Evolutionary conservation across 2,329 filamentous ascomycete species (phyloP), one percentile per base, ranked within the genome.

Genomic region (Ophiostoma triangulosporum): DNA sequence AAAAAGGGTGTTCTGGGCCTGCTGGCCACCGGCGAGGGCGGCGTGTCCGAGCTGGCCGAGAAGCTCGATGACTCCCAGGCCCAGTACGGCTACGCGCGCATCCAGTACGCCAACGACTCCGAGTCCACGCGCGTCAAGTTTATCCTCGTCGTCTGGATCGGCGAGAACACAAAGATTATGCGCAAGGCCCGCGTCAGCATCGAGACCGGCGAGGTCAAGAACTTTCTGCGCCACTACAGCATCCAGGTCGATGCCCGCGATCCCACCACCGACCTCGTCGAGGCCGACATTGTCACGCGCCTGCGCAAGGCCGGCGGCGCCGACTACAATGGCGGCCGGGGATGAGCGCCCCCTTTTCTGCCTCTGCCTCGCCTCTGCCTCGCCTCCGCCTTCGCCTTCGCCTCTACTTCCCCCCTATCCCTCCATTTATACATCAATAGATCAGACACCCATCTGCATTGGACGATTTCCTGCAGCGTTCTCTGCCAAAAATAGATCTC

Each of bases 41-140:
- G 80, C 12, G 69, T 85, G 12, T 56, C 66, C 8, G 81, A 84
- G 68, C 71, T 85, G 57, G 69, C 72, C n/a, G 62, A 62, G 31
- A 67, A 70, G 57, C 70, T 86, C 11, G 79, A 81, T 64, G 72
- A 80, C 62, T 62, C 64, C 33, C 73, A 82, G 66, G 81, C 81
- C 53, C 78, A 82, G 65, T 85, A 84, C 69, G 81, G 73, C 53
- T 84, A 84, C 68, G 76, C 72, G 60, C 77, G 80, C 29, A 70
- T 83, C 64, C 80, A 84, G 70, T 80, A 86, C 65, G 81, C 81
- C 64, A 86, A 85, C 69, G 82, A 86, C 65, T 77, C 77, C 59
- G 83, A 86, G 70, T 79, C 74, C 67, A 81, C 71, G 63, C 72
- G 83, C 35, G 77, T 84, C 63, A 86, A 86, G 69, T 86, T 86